Base-by-base conservation (phyloP, 1,139 yeast genomes). In the Hemisphaericaspora xylanilytica region DNA sequence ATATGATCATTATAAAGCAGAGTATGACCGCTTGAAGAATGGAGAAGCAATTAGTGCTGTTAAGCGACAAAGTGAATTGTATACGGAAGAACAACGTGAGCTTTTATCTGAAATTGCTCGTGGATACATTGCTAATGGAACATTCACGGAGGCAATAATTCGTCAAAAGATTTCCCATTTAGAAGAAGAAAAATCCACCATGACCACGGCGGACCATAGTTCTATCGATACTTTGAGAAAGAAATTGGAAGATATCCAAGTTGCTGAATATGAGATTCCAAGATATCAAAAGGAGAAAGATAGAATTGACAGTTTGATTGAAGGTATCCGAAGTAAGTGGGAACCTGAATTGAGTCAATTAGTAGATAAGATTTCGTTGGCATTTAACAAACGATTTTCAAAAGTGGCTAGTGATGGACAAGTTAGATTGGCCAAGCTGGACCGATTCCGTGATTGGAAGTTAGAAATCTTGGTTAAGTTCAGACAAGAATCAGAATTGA, bases 391-490 rank as follows among this genome's bases (percentile, higher is more conserved):
- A 25, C 74, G 86, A 38, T 87, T 92, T 59, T 66, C 71, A 6
- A 70, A 78, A 15, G 90, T 90, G 32, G 96, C 95, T 1, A 85
- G 94, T 58, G 87, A 81, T 31, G 98, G 99, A 10, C 78, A 78
- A 49, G 89, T 94, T 2, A 73, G 71, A 39, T 56, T 89, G 20
- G 72, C 71, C 17, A 76, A 75, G 35, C 72, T 70, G 37, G 75
- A 70, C 11, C 64, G 77, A 36, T 88, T 70, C 53, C 70, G 75
- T 22, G 81, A 88, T 37, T 94, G 98, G 97, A 78, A 80, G 47
- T 63, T 94, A 37, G 87, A 87, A 48, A 86, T 94, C 36, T 62
- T 81, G 60, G 97, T 92, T 11, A 82, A 88, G 49, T 94, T 92
- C 59, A 73, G 98, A 54, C 86, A 83, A 47, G 79, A 75, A 38